Conservation (phyloP, 257 asterid genomes). For the Solanum gracilifrons region DNA sequence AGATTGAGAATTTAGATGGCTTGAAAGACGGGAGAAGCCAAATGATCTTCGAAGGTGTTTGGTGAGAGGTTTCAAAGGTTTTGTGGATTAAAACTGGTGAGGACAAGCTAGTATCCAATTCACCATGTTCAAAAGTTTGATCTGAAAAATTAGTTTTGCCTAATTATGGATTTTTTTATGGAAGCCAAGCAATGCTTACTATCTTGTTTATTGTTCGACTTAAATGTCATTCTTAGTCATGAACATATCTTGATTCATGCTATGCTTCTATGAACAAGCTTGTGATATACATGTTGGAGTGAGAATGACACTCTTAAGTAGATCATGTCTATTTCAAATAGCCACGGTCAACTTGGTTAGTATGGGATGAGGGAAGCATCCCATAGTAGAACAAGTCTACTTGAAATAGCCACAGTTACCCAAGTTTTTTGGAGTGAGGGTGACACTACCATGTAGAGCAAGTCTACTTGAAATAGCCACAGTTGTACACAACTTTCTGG, state of each 20-base stretch:
- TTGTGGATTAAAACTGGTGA: not conserved
- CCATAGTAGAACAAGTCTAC: not conserved
- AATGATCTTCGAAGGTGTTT: not conserved
- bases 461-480: not conserved
- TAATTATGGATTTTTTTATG: not conserved
- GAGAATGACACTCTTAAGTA: not conserved
- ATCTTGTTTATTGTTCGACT: not conserved
- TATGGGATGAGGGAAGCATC: not conserved
- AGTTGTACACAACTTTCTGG: not conserved
- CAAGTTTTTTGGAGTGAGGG: not conserved
- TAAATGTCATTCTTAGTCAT: not conserved
- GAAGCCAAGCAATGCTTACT: not conserved
- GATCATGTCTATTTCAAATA: not conserved
- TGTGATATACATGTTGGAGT: not conserved
- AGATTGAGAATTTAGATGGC: not conserved
- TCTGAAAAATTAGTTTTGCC: not conserved
- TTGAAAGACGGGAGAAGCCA: not conserved
- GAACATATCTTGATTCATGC: not conserved
- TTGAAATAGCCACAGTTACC: not conserved
- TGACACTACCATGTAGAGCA: not conserved
- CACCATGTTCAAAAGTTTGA: not conserved
- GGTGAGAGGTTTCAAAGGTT: not conserved
- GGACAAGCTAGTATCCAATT: not conserved
- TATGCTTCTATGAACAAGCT: not conserved
- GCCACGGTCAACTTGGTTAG: not conserved